Percentiles rank a stretch among this genome's conserved stretches.
phyloP scores from a whole-genome alignment of 495 filamentous ascomycete species.

The Aspergillus campestris region DNA sequence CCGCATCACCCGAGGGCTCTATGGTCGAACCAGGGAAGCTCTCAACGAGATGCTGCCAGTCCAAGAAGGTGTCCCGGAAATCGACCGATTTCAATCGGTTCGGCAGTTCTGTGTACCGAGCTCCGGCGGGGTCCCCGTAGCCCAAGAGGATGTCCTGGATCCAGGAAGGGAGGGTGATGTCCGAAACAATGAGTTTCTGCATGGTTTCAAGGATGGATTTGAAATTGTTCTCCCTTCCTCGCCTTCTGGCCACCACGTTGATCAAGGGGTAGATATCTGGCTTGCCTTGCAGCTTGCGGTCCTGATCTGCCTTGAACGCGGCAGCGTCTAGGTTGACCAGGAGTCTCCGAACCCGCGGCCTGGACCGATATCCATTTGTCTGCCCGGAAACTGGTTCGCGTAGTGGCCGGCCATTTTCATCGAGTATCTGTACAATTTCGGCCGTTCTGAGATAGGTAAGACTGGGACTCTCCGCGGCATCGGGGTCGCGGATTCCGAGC shows the following conservation, averaged over 20 bases:
- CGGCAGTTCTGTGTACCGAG: constrained; percentile 73
- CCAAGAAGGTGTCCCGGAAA: constrained; percentile 86
- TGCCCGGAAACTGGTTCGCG: constrained; percentile 48
- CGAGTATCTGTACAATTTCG: constrained; percentile 78
- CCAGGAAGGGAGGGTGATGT: constrained; percentile 83
- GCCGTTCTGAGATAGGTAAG: constrained; percentile 71
- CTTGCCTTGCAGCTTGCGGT: constrained; percentile 52
- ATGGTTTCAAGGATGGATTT: constrained; percentile 90
- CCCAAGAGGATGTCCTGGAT: constrained; percentile 94
- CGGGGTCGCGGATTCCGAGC: constrained; percentile 45
- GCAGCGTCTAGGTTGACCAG: constrained; percentile 74
- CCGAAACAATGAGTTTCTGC: constrained; percentile 72
- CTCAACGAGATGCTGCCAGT: constrained; percentile 90
- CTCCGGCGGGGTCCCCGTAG: constrained; percentile 84
- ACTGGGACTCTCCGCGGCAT: constrained; percentile 45
- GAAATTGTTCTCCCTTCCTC: constrained; percentile 93
- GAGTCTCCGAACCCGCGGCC: constrained; percentile 56
- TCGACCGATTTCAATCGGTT: constrained; percentile 73
- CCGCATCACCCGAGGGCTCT: constrained; percentile 61
- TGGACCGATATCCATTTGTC: constrained; percentile 42
- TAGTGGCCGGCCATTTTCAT: constrained; percentile 75
- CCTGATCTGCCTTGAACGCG: constrained; percentile 72
- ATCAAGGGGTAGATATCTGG: constrained; percentile 75
- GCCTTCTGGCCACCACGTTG: constrained; percentile 79
- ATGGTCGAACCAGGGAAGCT: constrained; percentile 78